Evolutionary conservation across 2,329 filamentous ascomycete species (phyloP).

Genomic region (Xylaria multiplex): DNA sequence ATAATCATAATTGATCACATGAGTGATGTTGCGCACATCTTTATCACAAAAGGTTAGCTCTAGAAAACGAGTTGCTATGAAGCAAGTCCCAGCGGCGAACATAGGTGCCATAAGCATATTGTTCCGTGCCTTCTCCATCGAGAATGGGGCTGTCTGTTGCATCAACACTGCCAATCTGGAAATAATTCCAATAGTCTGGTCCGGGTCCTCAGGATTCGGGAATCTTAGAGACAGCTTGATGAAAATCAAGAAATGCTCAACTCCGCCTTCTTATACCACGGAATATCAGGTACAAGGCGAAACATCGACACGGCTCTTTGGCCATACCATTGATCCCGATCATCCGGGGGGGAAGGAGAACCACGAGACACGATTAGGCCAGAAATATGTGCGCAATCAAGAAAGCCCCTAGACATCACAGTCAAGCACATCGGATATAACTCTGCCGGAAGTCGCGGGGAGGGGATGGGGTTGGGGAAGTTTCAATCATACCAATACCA

Average conservation of each 20-base stretch:
- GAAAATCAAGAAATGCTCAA: constrained; percentile 78
- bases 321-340: constrained; percentile 84
- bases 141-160: constrained; percentile 70
- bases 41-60: constrained; percentile 80
- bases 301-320: constrained; percentile 77
- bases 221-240: constrained; percentile 75
- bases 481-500: constrained; percentile 97
- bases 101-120: constrained; percentile 61
- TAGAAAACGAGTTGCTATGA: constrained; percentile 65
- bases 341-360: constrained; percentile 81
- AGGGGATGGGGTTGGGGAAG: constrained; percentile 61
- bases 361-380: constrained; percentile 84
- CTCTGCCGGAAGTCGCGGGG: constrained; percentile 67
- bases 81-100: constrained; percentile 71
- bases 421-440: constrained; percentile 79
- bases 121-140: constrained; percentile 64
- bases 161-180: constrained; percentile 64
- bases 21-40: constrained; percentile 99
- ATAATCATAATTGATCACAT: constrained; percentile 99
- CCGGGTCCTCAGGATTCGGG: constrained; percentile 66
- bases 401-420: constrained; percentile 89
- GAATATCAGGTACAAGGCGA: constrained; percentile 74
- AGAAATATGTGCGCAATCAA: constrained; percentile 92
- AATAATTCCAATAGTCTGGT: constrained; percentile 59
- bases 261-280: constrained; percentile 78